These are phyloP conservation scores for Cephalotrichum gorgonifer DNA, from an alignment of 2,329 filamentous ascomycete genomes.

Conservation along the genomic window DNA sequence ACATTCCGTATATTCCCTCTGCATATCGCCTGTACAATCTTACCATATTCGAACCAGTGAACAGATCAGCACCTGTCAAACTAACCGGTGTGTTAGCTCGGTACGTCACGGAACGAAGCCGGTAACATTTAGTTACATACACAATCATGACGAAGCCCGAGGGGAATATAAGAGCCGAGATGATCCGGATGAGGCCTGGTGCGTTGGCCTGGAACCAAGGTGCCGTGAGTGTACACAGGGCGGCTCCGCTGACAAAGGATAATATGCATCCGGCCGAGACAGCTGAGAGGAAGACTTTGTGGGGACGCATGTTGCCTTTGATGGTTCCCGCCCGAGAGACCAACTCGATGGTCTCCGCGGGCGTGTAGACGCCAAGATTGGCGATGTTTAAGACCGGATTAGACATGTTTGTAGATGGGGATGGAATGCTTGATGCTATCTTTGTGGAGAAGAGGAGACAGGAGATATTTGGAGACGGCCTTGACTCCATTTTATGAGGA, in stretches of 20 bases:
- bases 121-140: too few relatives aligned
- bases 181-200: constrained; percentile 32
- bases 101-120: too few relatives aligned
- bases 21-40: not conserved
- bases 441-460: too few relatives aligned
- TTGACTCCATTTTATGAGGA: too few relatives aligned
- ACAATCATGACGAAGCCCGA: constrained; percentile 38
- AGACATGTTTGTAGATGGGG: not conserved
- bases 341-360: constrained; percentile 37
- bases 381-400: constrained; percentile 4
- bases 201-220: constrained; percentile 39
- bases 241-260: constrained; percentile 36
- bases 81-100: too few relatives aligned
- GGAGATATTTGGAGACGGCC: too few relatives aligned
- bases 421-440: too few relatives aligned
- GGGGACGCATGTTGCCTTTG: constrained; percentile 40
- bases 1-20: not conserved
- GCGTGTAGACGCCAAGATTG: constrained; percentile 26
- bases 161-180: constrained; percentile 34
- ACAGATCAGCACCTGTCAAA: constrained; percentile 36
- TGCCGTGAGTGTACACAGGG: constrained; percentile 31
- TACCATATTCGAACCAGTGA: constrained; percentile 34
- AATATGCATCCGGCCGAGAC: constrained; percentile 41
- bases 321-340: constrained; percentile 35
- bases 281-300: constrained; percentile 40